Conservation (phyloP, 805 yeast genomes). For the Komagataella pastoris region DNA sequence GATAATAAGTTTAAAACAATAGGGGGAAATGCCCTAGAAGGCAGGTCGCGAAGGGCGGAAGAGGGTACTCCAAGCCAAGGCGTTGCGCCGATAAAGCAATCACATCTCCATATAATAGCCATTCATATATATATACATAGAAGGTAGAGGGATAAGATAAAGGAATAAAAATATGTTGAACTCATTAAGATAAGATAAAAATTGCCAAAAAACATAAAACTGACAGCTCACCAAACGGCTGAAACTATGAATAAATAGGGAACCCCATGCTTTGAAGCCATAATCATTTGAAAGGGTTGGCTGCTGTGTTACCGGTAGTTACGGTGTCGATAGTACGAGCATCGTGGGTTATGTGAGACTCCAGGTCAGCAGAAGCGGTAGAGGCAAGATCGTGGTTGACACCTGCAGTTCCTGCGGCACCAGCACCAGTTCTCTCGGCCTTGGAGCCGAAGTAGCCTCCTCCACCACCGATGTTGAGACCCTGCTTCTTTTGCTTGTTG, state of each 20-base stretch:
- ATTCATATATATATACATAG: background rate
- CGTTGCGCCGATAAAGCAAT: background rate
- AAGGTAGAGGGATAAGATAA: background rate
- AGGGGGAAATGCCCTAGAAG: background rate
- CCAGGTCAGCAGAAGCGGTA: conserved; percentile 9
- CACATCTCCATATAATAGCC: background rate
- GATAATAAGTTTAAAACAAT: background rate
- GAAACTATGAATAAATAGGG: background rate
- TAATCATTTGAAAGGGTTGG: conserved; percentile 3
- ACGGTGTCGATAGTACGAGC: conserved; percentile 7
- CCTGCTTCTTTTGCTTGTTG: conserved; percentile 11
- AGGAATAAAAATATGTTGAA: background rate
- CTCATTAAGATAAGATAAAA: background rate
- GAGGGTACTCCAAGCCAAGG: background rate
- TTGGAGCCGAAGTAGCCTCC: conserved; percentile 6
- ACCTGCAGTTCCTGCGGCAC: conserved; percentile 5
- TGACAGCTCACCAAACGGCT: background rate
- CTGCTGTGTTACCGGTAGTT: conserved; percentile 1
- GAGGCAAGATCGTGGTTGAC: conserved; percentile 8
- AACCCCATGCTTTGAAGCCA: background rate
- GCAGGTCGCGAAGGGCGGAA: background rate
- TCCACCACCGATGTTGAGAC: conserved; percentile 2
- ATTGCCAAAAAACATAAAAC: background rate
- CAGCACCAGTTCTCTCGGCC: conserved; percentile 5
- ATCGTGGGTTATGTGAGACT: conserved; percentile 7